Evolutionary conservation across 148 eudicot species (phyloP), one percentile per base, ranked within the genome.

Genomic region (Rhododendron molle): DNA sequence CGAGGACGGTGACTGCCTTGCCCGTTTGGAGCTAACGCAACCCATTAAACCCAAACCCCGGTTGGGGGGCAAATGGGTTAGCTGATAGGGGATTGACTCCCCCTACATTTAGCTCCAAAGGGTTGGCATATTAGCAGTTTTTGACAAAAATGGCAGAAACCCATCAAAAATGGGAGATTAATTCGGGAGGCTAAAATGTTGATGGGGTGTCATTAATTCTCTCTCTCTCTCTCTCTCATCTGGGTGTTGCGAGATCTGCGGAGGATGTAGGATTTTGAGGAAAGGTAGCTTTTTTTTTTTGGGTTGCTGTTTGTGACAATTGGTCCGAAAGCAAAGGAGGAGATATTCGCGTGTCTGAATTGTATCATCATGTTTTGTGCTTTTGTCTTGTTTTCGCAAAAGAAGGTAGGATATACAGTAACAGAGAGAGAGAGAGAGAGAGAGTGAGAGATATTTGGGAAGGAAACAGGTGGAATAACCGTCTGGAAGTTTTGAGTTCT

Each of bases 1-100:
- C 76, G 92, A 82, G 23, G 89, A 83, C 14, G 89, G 28, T 12
- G 88, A 58, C 80, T 83, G 85, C 73, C 85, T 86, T 65, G 90
- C 93, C 89, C 87, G 89, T 88, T 95, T 96, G 87, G 99, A 96
- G 89, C 91, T 89, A 43, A 96, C 88, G 89, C 99, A 96, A 88
- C 99, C 99, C 99, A 96, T 95, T 86, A 87, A 87, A 85, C 92
- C 91, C 92, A 92, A 65, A 87, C 72, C 89, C 89, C 85, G 11
- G 84, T 46, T 36, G 69, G 74, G 73, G 85, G 60, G 86, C 60
- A 65, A 54, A 40, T 34, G 90, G 86, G 89, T 84, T 83, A 82
- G 82, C 71, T 44, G 62, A 65, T 18, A 65, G 76, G 83, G 76
- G 83, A 47, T 74, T 54, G 84, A 34, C 21, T 36, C 67, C 81